These are phyloP conservation scores for Zygotorulaspora florentina DNA, from an alignment of 805 yeast species.

Conservation along the genomic window DNA sequence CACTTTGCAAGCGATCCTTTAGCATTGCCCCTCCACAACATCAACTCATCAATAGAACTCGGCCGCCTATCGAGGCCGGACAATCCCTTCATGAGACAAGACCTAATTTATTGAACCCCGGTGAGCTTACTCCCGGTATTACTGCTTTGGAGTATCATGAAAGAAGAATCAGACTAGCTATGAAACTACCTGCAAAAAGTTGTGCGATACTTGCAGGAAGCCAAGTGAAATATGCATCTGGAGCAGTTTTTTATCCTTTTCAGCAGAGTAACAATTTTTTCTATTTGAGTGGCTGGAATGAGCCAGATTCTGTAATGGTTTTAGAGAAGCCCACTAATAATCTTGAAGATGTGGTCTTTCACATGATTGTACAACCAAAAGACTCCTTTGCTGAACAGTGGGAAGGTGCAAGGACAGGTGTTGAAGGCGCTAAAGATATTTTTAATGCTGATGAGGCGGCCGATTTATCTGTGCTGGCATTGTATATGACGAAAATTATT, in stretches of 20 bases:
- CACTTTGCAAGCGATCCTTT: conserved; percentile 1
- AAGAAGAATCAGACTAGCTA: conserved; percentile 60
- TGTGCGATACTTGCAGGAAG: conserved; percentile 73
- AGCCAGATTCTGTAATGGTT: conserved; percentile 71
- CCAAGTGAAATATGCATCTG: conserved; percentile 73
- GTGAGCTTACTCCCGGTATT: conserved; percentile 86
- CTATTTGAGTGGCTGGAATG: conserved; percentile 89
- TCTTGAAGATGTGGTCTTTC: conserved; percentile 55
- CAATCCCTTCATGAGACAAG: conserved; percentile 87
- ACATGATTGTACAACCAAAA: conserved; percentile 82
- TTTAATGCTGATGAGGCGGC: conserved; percentile 83
- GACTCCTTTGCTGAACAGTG: conserved; percentile 77
- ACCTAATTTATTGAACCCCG: conserved; percentile 66
- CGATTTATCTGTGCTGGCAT: conserved; percentile 42
- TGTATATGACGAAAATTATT: conserved; percentile 46
- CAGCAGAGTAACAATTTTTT: conserved; percentile 88
- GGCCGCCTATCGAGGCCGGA: conserved; percentile 50
- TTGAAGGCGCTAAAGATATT: conserved; percentile 70
- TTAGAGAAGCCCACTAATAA: conserved; percentile 57
- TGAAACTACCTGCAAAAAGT: conserved; percentile 55
- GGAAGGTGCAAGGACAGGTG: conserved; percentile 94
- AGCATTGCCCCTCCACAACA: conserved; percentile 3
- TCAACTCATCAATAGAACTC: conserved; percentile 14
- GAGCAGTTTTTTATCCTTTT: conserved; percentile 86
- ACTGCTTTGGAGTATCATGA: conserved; percentile 75